Evolutionary conservation across 768 basidiomycete species (phyloP), one percentile per base, ranked within the genome.

Genomic region (Tricholoma matsutake): DNA sequence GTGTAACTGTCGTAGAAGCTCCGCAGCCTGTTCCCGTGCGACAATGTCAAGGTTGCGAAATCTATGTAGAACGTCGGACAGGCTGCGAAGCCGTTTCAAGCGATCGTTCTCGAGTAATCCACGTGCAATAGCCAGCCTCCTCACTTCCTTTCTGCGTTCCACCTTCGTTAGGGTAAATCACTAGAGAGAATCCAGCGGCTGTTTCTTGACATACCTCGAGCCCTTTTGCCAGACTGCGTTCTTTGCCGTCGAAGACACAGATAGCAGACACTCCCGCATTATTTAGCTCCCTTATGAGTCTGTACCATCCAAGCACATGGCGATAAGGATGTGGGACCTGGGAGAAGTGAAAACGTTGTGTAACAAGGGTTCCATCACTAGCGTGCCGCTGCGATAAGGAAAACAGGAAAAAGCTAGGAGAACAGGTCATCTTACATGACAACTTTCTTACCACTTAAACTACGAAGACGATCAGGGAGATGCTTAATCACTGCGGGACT

Each of bases 321-420:
- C 87, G 82, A 65, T 86, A 78, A 0, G 75, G 76, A 68, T 91
- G 86, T 1, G 86, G 85, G 56, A 79, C 73, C 13, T 81, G 86
- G 0, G 86, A 81, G 71, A 87, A 94, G 68, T 93, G 89, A 49
- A 93, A 79, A 22, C 92, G 84, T 68, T 92, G 91, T 0, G 92
- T 94, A 68, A 94, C 81, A 59, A 94, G 86, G 6, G 92, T 94
- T 51, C 87, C 92, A 79, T 94, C 92, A 47, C 92, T 94, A 66
- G 56, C 20, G 57, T 53, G 41, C 22, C 56, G 14, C 45, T 60
- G 54, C 41, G 43, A 61, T 59, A 63, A 61, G 41, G 52, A 54
- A 53, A 28, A 57, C 57, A 54, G 29, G 60, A 28, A 41, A n/a
- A 25, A 58, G 49, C 60, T 61, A 52, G 56, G 43, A 32, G 29